Evolutionary conservation across 2,329 filamentous ascomycete genomes (phyloP).

Genomic region (Cladosporium sp.): DNA sequence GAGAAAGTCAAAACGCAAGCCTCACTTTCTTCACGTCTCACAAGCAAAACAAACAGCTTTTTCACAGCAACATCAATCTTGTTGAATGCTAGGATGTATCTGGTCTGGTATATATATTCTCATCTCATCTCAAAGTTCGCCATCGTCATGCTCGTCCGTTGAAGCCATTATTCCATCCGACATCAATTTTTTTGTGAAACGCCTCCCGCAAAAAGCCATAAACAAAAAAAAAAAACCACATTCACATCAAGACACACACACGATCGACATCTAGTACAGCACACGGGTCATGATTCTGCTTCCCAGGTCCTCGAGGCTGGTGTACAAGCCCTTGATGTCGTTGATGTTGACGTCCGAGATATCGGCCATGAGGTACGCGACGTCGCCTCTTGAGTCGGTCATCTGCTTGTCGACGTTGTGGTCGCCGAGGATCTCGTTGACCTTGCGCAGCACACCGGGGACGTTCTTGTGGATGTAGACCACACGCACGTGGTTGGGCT

Average conservation of each 20-base stretch:
- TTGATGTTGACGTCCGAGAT: constrained; percentile 80
- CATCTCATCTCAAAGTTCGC: background rate
- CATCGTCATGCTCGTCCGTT: constrained; percentile 21
- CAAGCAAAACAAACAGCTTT: background rate
- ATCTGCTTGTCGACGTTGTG: constrained; percentile 99
- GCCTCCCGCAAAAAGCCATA: constrained; percentile 11
- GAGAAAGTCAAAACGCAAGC: background rate
- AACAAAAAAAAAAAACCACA: background rate
- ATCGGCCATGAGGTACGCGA: constrained; percentile 97
- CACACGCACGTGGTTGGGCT: constrained; percentile 85
- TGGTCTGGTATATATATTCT: constrained; percentile 14
- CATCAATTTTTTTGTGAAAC: background rate
- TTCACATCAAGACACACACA: background rate
- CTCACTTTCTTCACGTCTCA: constrained; percentile 4
- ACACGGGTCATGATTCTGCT: constrained; percentile 51
- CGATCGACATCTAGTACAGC: constrained; percentile 42
- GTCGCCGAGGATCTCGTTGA: constrained; percentile 90
- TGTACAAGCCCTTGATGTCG: constrained; percentile 84
- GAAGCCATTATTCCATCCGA: constrained; percentile 15
- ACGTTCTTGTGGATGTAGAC: constrained; percentile 98
- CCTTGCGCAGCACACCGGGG: constrained; percentile 88
- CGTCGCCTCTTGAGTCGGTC: constrained; percentile 90
- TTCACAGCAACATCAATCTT: constrained; percentile 11
- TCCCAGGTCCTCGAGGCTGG: constrained; percentile 73
- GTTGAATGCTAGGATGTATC: constrained; percentile 22